A percentile compares a stretch with the other conserved stretches of the same genome.
phyloP scores from a whole-genome alignment of 768 basidiomycete species.

The Collybia nuda region DNA sequence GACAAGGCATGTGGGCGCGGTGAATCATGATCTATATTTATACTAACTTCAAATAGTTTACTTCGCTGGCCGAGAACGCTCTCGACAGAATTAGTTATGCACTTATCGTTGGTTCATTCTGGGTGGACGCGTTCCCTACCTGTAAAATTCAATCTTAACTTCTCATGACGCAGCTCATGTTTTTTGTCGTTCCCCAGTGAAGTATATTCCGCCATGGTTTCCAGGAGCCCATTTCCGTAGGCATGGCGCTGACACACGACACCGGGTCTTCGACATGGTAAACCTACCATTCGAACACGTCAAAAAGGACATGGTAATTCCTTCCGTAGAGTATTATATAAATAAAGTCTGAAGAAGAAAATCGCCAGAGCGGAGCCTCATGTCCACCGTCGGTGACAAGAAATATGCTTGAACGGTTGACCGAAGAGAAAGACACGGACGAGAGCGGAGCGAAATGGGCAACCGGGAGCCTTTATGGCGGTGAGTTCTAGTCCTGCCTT shows the following conservation, averaged over 20 bases:
- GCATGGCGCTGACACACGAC: not conserved
- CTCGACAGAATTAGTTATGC: no score
- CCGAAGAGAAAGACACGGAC: not conserved
- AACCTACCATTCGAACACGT: slow-evolving; percentile 15
- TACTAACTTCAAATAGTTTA: no score
- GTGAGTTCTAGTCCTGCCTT: not conserved
- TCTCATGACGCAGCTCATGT: no score
- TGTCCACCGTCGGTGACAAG: slow-evolving; percentile 1
- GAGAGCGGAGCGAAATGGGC: slow-evolving; percentile 1
- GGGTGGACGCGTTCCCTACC: no score
- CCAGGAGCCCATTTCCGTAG: slow-evolving; percentile 16
- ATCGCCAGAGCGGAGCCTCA: not conserved
- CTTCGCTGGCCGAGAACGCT: no score
- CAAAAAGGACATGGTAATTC: slow-evolving; percentile 14
- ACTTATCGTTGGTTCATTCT: no score
- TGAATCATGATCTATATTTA: no score
- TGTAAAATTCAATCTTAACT: no score
- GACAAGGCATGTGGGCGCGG: no score
- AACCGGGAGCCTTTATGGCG: not conserved
- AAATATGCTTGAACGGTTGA: not conserved
- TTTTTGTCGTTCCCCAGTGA: slow-evolving; percentile 3
- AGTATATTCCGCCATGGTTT: slow-evolving; percentile 23
- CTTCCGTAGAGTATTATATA: not conserved
- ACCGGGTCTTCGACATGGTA: slow-evolving; percentile 2
- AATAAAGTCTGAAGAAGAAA: no score